Conservation (phyloP, 495 filamentous ascomycete species). For the Penicillium bialowiezense region DNA sequence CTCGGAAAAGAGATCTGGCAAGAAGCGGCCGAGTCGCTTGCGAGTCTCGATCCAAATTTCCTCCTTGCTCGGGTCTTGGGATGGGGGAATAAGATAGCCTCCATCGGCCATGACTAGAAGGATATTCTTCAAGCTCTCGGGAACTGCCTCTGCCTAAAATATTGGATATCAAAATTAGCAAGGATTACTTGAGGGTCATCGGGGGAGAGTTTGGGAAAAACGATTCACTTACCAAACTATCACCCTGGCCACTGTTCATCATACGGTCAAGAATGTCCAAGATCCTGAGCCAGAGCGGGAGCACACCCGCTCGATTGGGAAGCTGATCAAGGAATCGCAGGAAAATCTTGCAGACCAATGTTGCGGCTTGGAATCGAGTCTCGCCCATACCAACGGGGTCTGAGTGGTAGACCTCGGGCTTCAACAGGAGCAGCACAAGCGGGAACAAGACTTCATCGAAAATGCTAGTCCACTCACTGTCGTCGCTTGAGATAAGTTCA, state of each 20-base stretch:
- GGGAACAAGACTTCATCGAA: slow-evolving; percentile 95
- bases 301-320: slow-evolving; percentile 83
- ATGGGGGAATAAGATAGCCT: slow-evolving; percentile 74
- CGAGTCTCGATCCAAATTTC: slow-evolving; percentile 67
- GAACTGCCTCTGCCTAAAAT: slow-evolving; percentile 83
- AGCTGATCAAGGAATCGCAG: slow-evolving; percentile 87
- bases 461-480: slow-evolving; percentile 90
- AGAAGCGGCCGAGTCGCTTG: slow-evolving; percentile 84
- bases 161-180: slow-evolving; percentile 7
- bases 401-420: slow-evolving; percentile 92
- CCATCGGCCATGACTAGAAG: slow-evolving; percentile 92
- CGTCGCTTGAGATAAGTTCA: slow-evolving; percentile 70
- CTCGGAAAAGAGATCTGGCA: slow-evolving; percentile 67
- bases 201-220: background rate
- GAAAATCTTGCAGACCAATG: slow-evolving; percentile 90
- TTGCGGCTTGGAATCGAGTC: slow-evolving; percentile 88
- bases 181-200: background rate
- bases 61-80: slow-evolving; percentile 41
- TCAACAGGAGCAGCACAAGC: slow-evolving; percentile 82
- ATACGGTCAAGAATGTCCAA: slow-evolving; percentile 93
- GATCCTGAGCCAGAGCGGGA: slow-evolving; percentile 89
- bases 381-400: slow-evolving; percentile 94
- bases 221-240: slow-evolving; percentile 67
- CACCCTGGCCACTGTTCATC: slow-evolving; percentile 94
- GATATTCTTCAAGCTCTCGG: slow-evolving; percentile 95